Conservation (phyloP, 2,329 filamentous ascomycete species). For the Ceratocystiopsis minuta region DNA sequence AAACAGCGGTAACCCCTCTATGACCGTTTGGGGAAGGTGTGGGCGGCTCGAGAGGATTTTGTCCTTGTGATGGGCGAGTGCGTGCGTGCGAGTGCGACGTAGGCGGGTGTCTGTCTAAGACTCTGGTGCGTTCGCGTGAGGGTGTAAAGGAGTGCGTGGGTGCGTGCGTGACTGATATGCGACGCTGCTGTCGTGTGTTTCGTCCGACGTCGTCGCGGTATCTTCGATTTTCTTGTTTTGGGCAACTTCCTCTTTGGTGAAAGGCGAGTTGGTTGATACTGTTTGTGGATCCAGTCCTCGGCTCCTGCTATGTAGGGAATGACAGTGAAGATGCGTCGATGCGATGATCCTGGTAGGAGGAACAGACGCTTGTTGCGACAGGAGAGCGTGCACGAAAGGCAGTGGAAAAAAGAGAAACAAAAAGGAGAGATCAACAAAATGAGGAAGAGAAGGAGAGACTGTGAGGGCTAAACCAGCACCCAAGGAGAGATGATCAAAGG, state of each 20-base stretch:
- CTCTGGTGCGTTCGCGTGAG: no score
- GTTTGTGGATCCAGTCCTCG: conserved; percentile 3
- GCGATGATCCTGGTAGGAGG: no score
- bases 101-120: no score
- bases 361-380: background rate
- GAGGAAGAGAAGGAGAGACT: conserved; percentile 1
- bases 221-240: background rate
- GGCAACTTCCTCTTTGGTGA: no score
- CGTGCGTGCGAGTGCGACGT: background rate
- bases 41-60: conserved; percentile 6
- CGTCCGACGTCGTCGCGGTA: no score
- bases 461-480: background rate
- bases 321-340: background rate
- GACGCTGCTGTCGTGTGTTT: background rate
- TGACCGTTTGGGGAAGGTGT: conserved; percentile 9
- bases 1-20: conserved; percentile 4
- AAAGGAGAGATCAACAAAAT: background rate
- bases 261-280: background rate
- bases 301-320: background rate
- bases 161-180: background rate
- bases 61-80: background rate
- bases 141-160: no score
- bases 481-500: background rate
- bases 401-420: background rate
- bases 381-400: background rate